Base-by-base conservation (phyloP, 2,329 filamentous ascomycete species). In the Thermoascus crustaceus region DNA sequence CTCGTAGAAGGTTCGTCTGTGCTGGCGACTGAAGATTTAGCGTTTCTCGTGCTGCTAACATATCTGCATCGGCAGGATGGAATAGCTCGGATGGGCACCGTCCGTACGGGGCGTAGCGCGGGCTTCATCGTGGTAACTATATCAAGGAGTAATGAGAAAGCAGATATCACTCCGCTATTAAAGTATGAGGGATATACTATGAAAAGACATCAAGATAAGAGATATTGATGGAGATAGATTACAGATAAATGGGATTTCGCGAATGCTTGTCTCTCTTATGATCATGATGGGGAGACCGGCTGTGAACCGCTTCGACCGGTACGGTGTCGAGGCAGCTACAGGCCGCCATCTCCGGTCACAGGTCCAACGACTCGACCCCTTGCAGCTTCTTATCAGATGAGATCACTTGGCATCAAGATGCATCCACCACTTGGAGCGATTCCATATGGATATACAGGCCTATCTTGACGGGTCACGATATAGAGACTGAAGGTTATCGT, bases 31-130 rank as follows among this genome's bases (percentile, higher is more conserved):
- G 55, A 55, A 1, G 56, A 57, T 37, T 50, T 51, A 6, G 54
- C 42, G 35, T 53, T 58, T 40, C 50, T 49, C 10, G 56, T 60
- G 11, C 50, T 48, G 40, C 55, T 59, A 26, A 60, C 56, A 23
- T 47, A 48, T 42, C 56, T 37, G 13, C 37, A 35, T 19, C 35
- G 38, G 13, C 38, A 35, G 37, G 37, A 42, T 4, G 38, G 34
- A 11, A 38, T 34, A 9, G 37, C 39, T 37, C 42, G 39, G 17
- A 40, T 17, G 32, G 36, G 38, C 21, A 47, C 43, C 33, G 43
- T 39, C 19, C 51, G 53, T 40, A 55, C 41, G 18, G 53, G 47
- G 38, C 49, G 46, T 37, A 32, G 54, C 40, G 51, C 45, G 33
- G 49, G 42, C 37, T 50, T 57, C 56, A 58, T 58, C 14, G 23